Conservation (phyloP, 768 basidiomycete genomes). For the Lactifluus subvellereus region DNA sequence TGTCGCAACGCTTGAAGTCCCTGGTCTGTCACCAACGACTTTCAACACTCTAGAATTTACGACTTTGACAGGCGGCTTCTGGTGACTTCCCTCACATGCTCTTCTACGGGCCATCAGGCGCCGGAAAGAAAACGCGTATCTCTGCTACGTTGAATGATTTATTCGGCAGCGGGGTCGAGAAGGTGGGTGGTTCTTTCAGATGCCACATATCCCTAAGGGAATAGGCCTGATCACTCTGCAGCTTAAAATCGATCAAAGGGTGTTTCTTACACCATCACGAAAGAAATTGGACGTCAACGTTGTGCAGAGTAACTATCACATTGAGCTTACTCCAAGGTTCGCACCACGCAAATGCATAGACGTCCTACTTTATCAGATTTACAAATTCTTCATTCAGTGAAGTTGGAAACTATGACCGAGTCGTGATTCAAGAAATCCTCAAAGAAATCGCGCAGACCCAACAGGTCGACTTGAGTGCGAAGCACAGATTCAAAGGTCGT, state of each 20-base stretch:
- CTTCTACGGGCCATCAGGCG: conserved; percentile 95
- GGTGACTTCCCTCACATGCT: conserved; percentile 97
- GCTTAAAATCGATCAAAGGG: conserved; percentile 97
- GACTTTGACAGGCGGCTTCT: conserved; percentile 56
- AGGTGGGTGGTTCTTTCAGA: conserved; percentile 43
- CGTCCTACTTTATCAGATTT: neutral
- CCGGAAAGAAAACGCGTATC: conserved; percentile 97
- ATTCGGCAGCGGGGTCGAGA: conserved; percentile 90
- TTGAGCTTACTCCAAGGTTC: conserved; percentile 95
- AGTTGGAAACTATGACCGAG: conserved; percentile 90
- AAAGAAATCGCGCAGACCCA: conserved; percentile 99
- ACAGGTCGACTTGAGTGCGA: conserved; percentile 92
- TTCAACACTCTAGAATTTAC: neutral
- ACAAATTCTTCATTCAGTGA: conserved; percentile 50
- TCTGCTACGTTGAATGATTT: conserved; percentile 82
- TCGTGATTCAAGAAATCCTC: conserved; percentile 93
- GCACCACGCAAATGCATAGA: conserved; percentile 18
- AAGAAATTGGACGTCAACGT: conserved; percentile 94
- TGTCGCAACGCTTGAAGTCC: conserved; percentile 75
- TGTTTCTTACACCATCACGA: conserved; percentile 90
- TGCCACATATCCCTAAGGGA: neutral
- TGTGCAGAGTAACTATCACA: conserved; percentile 96
- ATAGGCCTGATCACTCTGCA: conserved; percentile 30
- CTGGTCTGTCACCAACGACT: conserved; percentile 44
- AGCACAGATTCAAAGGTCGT: conserved; percentile 93